Percentiles rank a stretch among this genome's conserved stretches.
phyloP scores from a whole-genome alignment of 495 filamentous ascomycete genomes.

The Bathelium albidoporum region DNA sequence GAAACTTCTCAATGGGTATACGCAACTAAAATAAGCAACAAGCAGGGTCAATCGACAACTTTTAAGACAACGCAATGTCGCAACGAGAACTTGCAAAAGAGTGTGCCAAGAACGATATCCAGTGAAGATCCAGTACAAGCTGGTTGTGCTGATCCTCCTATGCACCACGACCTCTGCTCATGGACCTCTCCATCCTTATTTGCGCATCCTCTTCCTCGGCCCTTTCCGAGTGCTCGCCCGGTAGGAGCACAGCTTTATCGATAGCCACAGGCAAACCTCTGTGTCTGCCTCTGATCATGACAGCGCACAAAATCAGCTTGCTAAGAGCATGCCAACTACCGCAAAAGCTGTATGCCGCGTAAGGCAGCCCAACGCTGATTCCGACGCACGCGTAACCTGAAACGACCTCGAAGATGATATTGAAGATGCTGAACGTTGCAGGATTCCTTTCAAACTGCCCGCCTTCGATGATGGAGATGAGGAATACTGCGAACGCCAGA shows the following conservation, averaged over 20 bases:
- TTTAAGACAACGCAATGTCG: too few relatives aligned
- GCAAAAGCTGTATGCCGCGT: constrained; percentile 58
- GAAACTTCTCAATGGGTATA: too few relatives aligned
- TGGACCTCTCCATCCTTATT: constrained; percentile 33
- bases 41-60: too few relatives aligned
- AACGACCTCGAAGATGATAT: constrained; percentile 77
- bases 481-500: constrained; percentile 60
- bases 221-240: constrained; percentile 38
- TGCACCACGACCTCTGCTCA: constrained; percentile 18
- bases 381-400: constrained; percentile 81
- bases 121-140: too few relatives aligned
- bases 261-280: constrained; percentile 72
- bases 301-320: constrained; percentile 66
- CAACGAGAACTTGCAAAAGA: too few relatives aligned
- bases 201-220: constrained; percentile 53
- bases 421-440: constrained; percentile 65
- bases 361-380: constrained; percentile 61
- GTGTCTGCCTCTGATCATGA: constrained; percentile 72
- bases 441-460: constrained; percentile 56
- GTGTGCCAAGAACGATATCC: too few relatives aligned
- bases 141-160: neutral
- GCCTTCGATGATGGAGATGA: constrained; percentile 67
- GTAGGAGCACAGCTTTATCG: constrained; percentile 66
- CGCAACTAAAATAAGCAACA: too few relatives aligned
- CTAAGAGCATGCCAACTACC: constrained; percentile 61